Evolutionary conservation across 2,329 filamentous ascomycete genomes (phyloP).

Genomic region (Dothideomycetidae sp.): DNA sequence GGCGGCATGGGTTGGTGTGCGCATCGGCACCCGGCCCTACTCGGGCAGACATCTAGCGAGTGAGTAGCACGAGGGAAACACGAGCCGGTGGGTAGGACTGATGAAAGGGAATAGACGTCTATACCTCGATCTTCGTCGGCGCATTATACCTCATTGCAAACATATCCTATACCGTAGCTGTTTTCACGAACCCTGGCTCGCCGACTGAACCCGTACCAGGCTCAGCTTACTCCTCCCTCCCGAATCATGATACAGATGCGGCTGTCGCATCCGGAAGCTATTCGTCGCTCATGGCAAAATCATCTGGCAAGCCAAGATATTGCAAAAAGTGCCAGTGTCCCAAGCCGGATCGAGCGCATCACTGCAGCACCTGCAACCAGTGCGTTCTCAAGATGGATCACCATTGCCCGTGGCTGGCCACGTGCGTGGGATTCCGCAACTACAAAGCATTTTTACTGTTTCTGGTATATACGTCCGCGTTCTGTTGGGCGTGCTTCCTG

Average conservation of each 20-base stretch:
- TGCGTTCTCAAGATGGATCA: constrained; percentile 99
- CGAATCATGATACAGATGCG: constrained; percentile 10
- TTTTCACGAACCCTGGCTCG: constrained; percentile 79
- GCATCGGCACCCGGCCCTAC: constrained; percentile 47
- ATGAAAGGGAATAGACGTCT: constrained; percentile 5
- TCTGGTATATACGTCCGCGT: constrained; percentile 73
- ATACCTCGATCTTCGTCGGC: constrained; percentile 40
- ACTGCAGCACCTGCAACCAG: constrained; percentile 86
- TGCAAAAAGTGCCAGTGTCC: constrained; percentile 95
- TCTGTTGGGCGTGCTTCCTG: constrained; percentile 70
- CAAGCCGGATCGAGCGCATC: constrained; percentile 91
- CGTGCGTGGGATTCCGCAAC: constrained; percentile 84
- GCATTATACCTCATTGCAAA: constrained; percentile 66
- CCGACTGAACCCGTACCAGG: constrained; percentile 27
- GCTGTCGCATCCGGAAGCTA: background rate
- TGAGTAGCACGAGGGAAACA: constrained; percentile 15
- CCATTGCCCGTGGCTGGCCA: constrained; percentile 95
- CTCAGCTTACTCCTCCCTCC: constrained; percentile 12
- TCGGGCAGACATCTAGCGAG: constrained; percentile 32
- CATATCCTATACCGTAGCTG: constrained; percentile 80
- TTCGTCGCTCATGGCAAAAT: constrained; percentile 80
- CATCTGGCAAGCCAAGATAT: constrained; percentile 71
- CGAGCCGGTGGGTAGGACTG: constrained; percentile 1
- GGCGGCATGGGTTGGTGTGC: constrained; percentile 77
- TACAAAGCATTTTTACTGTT: constrained; percentile 94